Percentiles rank a stretch among this genome's conserved stretches.
Conservation (phyloP, 441 rosid genomes). For the Brassica hybrid region DNA sequence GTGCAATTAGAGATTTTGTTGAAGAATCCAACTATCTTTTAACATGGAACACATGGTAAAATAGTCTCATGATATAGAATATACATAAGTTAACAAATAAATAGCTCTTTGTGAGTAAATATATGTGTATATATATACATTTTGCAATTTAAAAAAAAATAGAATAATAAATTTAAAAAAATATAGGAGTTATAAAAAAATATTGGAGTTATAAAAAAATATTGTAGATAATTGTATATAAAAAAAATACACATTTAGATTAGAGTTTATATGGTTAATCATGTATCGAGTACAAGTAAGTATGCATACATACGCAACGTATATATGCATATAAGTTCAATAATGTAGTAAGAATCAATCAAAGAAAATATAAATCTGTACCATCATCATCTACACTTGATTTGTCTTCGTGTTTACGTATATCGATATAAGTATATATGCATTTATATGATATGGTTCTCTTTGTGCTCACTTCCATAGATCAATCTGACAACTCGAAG, state of each 20-base stretch:
- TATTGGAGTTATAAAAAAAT: not conserved
- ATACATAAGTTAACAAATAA: not conserved
- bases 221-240: not conserved
- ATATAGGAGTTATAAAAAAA: conserved; percentile 20
- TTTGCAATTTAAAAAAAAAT: not conserved
- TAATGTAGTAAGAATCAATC: conserved; percentile 42
- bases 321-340: conserved; percentile 40
- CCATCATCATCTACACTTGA: conserved; percentile 38
- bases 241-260: conserved; percentile 39
- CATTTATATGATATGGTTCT: conserved; percentile 28
- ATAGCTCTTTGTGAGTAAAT: not conserved
- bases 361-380: conserved; percentile 41
- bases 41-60: not conserved
- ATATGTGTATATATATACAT: not conserved
- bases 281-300: conserved; percentile 37
- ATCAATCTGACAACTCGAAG: conserved; percentile 79
- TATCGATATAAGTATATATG: conserved; percentile 27
- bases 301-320: not conserved
- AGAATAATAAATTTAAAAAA: not conserved
- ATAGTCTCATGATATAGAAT: not conserved
- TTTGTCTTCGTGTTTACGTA: conserved; percentile 31
- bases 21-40: too few species aligned
- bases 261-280: conserved; percentile 39
- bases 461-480: conserved; percentile 74
- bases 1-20: not conserved